Conservation (phyloP, 345 rosid genomes). For the Rubroshorea leprosula region DNA sequence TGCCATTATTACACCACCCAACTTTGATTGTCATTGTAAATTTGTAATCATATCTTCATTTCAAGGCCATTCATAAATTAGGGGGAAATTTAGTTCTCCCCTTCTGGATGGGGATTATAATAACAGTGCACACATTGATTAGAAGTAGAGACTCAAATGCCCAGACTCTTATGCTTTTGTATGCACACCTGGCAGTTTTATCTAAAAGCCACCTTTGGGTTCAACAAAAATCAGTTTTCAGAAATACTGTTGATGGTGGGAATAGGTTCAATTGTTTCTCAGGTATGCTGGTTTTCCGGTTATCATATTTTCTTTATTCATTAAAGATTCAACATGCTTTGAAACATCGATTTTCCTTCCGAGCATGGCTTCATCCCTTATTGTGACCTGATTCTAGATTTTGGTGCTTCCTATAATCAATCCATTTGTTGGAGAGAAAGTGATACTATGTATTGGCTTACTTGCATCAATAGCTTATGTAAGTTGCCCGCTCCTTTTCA, state of each 20-base stretch:
- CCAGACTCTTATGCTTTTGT: not conserved
- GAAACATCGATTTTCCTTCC: not conserved
- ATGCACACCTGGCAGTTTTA: conserved; percentile 30
- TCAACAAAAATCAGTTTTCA: conserved; percentile 41
- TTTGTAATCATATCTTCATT: not conserved
- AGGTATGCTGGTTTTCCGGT: conserved; percentile 21
- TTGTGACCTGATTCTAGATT: conserved; percentile 22
- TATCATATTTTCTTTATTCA: not conserved
- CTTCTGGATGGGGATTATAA: not conserved
- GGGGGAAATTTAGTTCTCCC: not conserved
- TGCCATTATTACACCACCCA: not conserved
- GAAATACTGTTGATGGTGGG: conserved; percentile 46
- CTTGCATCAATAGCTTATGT: conserved; percentile 52
- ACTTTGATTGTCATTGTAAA: not conserved
- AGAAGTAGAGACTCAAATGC: too few relatives aligned
- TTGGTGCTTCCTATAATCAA: conserved; percentile 45
- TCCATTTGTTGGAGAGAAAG: conserved; percentile 45
- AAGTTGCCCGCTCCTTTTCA: conserved; percentile 16
- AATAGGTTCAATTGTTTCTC: conserved; percentile 43
- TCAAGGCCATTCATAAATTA: not conserved
- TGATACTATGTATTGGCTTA: conserved; percentile 36
- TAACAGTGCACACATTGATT: too few relatives aligned
- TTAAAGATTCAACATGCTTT: not conserved
- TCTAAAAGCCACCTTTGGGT: conserved; percentile 43
- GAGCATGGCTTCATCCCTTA: not conserved